phyloP scores from a whole-genome alignment of 345 rosid species.

The Leavenworthia alabamica region DNA sequence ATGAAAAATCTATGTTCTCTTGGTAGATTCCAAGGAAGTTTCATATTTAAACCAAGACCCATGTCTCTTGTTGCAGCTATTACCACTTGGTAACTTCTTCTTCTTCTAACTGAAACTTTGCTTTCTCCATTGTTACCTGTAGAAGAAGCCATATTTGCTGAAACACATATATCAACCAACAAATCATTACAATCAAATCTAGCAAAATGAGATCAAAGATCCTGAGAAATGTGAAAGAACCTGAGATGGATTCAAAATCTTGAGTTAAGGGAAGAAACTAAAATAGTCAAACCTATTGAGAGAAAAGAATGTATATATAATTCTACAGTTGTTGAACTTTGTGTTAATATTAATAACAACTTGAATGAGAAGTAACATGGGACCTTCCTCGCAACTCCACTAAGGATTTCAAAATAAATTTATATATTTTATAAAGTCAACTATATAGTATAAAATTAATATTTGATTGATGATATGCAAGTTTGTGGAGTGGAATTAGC shows the following conservation, averaged over 20 bases:
- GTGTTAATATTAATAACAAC: neutral
- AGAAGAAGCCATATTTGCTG: conserved; percentile 12
- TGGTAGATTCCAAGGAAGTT: conserved; percentile 66
- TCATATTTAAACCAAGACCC: conserved; percentile 75
- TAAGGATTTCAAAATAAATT: neutral
- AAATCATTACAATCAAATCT: too few relatives aligned
- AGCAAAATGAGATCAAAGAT: neutral
- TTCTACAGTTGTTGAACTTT: too few relatives aligned
- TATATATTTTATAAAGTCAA: neutral
- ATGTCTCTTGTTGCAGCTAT: conserved; percentile 72
- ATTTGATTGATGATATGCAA: neutral
- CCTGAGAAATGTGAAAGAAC: neutral
- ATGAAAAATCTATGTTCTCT: conserved; percentile 55
- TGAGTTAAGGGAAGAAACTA: neutral
- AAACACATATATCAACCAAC: neutral
- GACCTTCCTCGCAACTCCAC: neutral
- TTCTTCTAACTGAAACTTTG: neutral
- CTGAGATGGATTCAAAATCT: neutral
- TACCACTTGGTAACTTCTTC: conserved; percentile 60
- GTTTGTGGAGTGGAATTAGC: neutral
- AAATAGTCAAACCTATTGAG: too few relatives aligned
- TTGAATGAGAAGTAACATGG: conserved; percentile 1
- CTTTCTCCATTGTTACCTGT: conserved; percentile 5
- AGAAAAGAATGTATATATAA: too few relatives aligned
- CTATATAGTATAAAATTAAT: too few relatives aligned